These are phyloP conservation scores for Pichia sp. DNA, from an alignment of 1,139 yeast genomes.

Conservation along the genomic window DNA sequence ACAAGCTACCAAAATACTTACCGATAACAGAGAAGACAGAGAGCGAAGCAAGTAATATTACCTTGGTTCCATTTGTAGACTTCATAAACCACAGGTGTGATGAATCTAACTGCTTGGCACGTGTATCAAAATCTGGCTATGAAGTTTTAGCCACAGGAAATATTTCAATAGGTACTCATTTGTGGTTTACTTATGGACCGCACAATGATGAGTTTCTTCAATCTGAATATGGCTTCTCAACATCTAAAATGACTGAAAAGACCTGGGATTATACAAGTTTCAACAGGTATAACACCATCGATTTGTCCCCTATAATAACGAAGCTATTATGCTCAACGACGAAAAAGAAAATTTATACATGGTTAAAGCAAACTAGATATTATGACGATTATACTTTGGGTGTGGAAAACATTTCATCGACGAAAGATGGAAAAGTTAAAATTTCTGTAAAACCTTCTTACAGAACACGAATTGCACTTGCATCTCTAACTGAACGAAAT, in stretches of 20 bases:
- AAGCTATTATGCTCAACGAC: conserved; percentile 33
- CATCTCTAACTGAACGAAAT: conserved; percentile 49
- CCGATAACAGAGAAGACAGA: conserved; percentile 10
- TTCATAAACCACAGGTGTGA: conserved; percentile 70
- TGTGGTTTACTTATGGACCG: conserved; percentile 78
- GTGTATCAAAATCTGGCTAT: conserved; percentile 41
- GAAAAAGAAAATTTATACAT: conserved; percentile 37
- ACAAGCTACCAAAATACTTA: conserved; percentile 52
- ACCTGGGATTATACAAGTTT: not conserved
- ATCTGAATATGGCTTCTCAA: conserved; percentile 80
- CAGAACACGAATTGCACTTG: conserved; percentile 71
- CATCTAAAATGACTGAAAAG: conserved; percentile 10
- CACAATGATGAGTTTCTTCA: conserved; percentile 78
- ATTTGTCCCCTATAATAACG: conserved; percentile 45
- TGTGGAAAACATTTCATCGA: conserved; percentile 17
- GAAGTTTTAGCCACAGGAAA: conserved; percentile 42
- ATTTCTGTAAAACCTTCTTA: conserved; percentile 45
- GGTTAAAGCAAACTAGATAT: conserved; percentile 51
- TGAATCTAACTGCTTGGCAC: conserved; percentile 47
- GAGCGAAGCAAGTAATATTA: conserved; percentile 58
- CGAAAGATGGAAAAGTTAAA: conserved; percentile 25
- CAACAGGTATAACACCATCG: conserved; percentile 40
- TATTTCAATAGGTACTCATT: conserved; percentile 49
- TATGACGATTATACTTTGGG: conserved; percentile 70
- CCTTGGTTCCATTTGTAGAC: conserved; percentile 90